Evolutionary conservation across 2,329 filamentous ascomycete species (phyloP), one percentile per base, ranked within the genome.

Genomic region (Fusarium coicis): DNA sequence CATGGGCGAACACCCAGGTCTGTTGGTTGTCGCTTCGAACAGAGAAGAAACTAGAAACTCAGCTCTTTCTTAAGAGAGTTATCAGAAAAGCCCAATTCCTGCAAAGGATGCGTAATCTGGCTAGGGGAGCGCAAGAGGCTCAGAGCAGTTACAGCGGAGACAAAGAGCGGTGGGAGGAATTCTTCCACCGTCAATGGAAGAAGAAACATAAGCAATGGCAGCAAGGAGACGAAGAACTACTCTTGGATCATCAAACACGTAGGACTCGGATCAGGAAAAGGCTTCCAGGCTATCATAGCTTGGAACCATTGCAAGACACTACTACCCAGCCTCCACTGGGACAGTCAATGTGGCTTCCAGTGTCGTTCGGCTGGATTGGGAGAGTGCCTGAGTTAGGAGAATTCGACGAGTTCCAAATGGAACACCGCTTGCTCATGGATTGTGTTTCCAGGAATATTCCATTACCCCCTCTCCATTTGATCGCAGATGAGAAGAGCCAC

Each of bases 381-480:
- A 14, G 19, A n/a, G 1, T 10, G 4, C 1, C 15, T 1, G 10
- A 6, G 0, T 2, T 1, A n/a, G n/a, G 6, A 42, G 21, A 16
- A 42, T 0, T 2, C 7, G 1, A 2, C 10, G 10, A 3, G 7
- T 2, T n/a, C 2, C 8, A 10, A 16, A 26, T 16, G 7, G 12
- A 19, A 4, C 15, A 40, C 4, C 9, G 7, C 7, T 28, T 37
- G 2, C 19, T 63, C 15, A 42, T 9, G 30, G 18, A 15, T 1
- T 63, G 59, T 2, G 37, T n/a, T 26, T 28, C 54, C 2, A 40
- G 32, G 8, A 7, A 34, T 1, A 40, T 63, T 2, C 59, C 59
- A 5, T 9, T 59, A 2, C 59, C 59, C 4, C 28, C 53, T 4
- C 30, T 63, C 2, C 30, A 19, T 18, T 4, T 59, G 28, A 7